These are phyloP conservation scores for Rosa multiflora DNA, from an alignment of 306 rosid species.

Conservation along the genomic window DNA sequence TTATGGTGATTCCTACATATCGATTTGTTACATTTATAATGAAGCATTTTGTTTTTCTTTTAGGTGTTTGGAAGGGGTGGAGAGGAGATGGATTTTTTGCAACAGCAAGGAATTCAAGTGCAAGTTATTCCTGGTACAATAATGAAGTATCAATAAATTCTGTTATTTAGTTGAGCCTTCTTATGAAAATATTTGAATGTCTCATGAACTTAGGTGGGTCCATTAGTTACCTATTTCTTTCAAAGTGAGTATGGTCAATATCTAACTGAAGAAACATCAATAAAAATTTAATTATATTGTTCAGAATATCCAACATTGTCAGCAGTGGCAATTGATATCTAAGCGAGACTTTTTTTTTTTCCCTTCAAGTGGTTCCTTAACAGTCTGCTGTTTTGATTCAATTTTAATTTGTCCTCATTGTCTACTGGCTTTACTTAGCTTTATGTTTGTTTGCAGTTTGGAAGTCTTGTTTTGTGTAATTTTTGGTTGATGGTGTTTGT, in stretches of 20 bases:
- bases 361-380: not conserved
- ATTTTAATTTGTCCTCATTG: not conserved
- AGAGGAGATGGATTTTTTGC: conserved; percentile 98
- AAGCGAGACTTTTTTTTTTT: too few species aligned
- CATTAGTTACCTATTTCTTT: not conserved
- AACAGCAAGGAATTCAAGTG: conserved; percentile 85
- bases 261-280: not conserved
- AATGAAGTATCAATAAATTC: not conserved
- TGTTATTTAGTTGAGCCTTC: conserved; percentile 21
- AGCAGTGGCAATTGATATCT: not conserved
- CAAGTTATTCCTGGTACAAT: conserved; percentile 87
- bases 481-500: not conserved
- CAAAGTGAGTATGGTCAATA: not conserved
- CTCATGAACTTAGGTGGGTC: not conserved
- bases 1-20: not conserved
- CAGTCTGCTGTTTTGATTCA: not conserved
- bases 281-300: not conserved
- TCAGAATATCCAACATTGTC: not conserved
- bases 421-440: not conserved
- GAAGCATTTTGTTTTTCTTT: conserved; percentile 7
- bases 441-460: not conserved
- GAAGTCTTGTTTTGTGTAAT: not conserved
- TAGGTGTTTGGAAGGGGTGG: conserved; percentile 99
- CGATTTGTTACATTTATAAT: not conserved
- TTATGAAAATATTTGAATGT: not conserved